Base-by-base conservation (phyloP, 2,329 filamentous ascomycete genomes). In the Trichoderma asperellum region DNA sequence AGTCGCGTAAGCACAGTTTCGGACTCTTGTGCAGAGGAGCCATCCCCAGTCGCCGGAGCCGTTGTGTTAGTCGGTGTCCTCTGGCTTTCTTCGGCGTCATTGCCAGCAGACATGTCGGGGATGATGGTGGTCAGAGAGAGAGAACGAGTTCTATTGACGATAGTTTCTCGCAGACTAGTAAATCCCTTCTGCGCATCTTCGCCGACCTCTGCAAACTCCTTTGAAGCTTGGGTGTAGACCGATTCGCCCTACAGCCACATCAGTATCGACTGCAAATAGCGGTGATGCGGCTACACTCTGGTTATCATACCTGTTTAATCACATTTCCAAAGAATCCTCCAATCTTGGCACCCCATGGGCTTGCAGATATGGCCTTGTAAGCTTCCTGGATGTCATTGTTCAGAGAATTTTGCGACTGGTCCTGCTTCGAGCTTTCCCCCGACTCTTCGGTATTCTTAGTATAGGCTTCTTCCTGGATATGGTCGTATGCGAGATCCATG, bases 401-500 rank as follows among this genome's bases (percentile, higher is more conserved):
- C 74, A 99, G 86, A 64, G 90, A 87, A 68, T 82, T 79, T 73
- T 84, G 81, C 62, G 80, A 75, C 73, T 83, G 77, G 70, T 81
- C 80, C 27, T 75, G 71, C 66, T 82, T 77, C 60, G 83, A 77
- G 58, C 80, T 79, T 55, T 83, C 80, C 55, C 83, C 81, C 47
- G 76, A 68, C 72, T 85, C 82, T 71, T 87, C 83, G 70, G 84
- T 77, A 69, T 89, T 84, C 75, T 88, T 86, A 49, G 87, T 84
- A 71, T 92, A 86, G 63, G 89, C 87, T 79, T 96, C 91, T 83
- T 97, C 93, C 78, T 93, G 90, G 76, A 98, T 97, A 80, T 97
- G 94, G 78, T 99, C 96, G 86, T 98, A 99, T 56, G 94, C 94
- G 77, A 96, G 86, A 87, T 99, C 96, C 96, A 99, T 98, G 73